phyloP scores from a whole-genome alignment of 2,329 filamentous ascomycete species.

The Claviceps paspali region DNA sequence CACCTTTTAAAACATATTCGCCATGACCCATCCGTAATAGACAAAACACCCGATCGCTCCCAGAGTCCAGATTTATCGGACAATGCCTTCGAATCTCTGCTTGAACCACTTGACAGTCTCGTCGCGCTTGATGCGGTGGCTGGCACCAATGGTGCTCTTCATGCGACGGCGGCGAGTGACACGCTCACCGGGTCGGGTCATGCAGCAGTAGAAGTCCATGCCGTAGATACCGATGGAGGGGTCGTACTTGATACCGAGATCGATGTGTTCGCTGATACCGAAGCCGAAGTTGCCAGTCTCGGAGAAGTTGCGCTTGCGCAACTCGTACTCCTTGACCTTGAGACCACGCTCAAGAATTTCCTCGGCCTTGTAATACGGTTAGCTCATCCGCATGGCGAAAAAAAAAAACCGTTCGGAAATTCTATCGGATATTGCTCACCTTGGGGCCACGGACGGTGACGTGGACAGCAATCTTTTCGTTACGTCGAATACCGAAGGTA shows the following conservation, averaged over 20 bases:
- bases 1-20: constrained; percentile 22
- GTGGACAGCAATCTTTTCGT: constrained; percentile 99
- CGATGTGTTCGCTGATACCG: constrained; percentile 99
- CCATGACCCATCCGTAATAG: constrained; percentile 24
- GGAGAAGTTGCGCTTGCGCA: constrained; percentile 98
- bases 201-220: constrained; percentile 99
- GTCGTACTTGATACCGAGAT: constrained; percentile 99
- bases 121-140: constrained; percentile 82
- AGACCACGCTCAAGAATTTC: constrained; percentile 99
- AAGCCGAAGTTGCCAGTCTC: constrained; percentile 99
- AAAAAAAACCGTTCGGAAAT: neutral
- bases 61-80: constrained; percentile 55
- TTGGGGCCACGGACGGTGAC: constrained; percentile 97
- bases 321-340: constrained; percentile 99
- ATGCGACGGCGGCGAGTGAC: constrained; percentile 87
- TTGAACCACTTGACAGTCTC: constrained; percentile 98
- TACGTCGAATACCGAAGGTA: constrained; percentile 99
- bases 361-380: constrained; percentile 51
- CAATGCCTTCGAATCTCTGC: constrained; percentile 89
- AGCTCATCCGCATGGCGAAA: constrained; percentile 6
- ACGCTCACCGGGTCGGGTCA: constrained; percentile 98
- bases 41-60: constrained; percentile 9
- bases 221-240: constrained; percentile 96
- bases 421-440: constrained; percentile 16
- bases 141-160: constrained; percentile 72